Conservation (phyloP, 1,284 basidiomycete species). For the Tilletiopsis washingtonensis region DNA sequence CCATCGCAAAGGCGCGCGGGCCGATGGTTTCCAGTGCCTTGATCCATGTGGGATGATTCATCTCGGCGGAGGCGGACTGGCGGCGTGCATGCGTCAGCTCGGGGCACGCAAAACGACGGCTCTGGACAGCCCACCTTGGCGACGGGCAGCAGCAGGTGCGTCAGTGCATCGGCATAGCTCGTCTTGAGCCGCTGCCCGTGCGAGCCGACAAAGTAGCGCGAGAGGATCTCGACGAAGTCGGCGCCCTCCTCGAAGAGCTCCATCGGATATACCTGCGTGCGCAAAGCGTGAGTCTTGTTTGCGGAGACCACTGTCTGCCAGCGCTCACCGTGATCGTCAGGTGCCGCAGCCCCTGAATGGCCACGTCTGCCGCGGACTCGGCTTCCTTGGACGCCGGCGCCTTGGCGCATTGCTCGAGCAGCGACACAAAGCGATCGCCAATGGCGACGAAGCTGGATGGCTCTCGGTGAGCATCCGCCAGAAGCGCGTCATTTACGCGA, state of each 20-base stretch:
- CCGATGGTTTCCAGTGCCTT: conserved; percentile 80
- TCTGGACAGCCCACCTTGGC: conserved; percentile 59
- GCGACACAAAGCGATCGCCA: conserved; percentile 38
- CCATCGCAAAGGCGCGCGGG: conserved; percentile 77
- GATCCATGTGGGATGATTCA: conserved; percentile 89
- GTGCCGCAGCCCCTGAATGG: conserved; percentile 37
- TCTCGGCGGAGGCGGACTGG: conserved; percentile 86
- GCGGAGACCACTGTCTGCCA: too few species aligned
- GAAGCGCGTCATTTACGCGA: background rate
- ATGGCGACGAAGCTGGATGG: conserved; percentile 31
- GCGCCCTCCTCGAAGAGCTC: conserved; percentile 88
- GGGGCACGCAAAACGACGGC: too few species aligned
- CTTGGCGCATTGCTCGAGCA: conserved; percentile 31
- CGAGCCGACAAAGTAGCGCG: conserved; percentile 72
- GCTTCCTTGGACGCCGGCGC: conserved; percentile 25
- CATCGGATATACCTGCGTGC: conserved; percentile 73
- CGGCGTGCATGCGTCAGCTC: too few species aligned
- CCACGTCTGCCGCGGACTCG: conserved; percentile 35
- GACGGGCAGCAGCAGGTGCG: conserved; percentile 74
- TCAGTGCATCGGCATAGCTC: conserved; percentile 75
- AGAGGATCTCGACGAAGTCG: conserved; percentile 76
- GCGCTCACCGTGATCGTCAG: conserved; percentile 32
- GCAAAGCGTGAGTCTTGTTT: too few species aligned
- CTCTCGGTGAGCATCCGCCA: too few species aligned
- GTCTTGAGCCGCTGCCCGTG: conserved; percentile 77